Conservation (phyloP, 2,329 filamentous ascomycete genomes). For the Botrytis paeoniae region DNA sequence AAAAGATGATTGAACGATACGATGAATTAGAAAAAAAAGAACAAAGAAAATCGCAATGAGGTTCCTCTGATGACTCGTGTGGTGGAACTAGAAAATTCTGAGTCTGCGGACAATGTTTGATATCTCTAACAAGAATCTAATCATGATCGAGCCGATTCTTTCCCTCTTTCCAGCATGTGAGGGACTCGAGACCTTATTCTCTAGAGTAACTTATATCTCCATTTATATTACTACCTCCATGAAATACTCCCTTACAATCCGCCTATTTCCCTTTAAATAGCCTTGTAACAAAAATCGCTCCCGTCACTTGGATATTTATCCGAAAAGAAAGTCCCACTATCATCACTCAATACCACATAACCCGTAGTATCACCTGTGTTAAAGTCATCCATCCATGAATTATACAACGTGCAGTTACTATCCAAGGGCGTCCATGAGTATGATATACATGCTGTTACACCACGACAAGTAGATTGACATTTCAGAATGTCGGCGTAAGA, state of each 20-base stretch:
- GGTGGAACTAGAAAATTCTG: not conserved
- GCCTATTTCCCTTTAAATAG: not conserved
- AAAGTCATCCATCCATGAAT: slow-evolving; percentile 8
- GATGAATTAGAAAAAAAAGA: not conserved
- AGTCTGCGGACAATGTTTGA: not conserved
- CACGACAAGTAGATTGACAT: not conserved
- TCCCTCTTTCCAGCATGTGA: not conserved
- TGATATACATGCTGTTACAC: slow-evolving; percentile 4
- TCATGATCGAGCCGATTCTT: not conserved
- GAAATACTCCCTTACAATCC: not conserved
- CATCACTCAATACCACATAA: slow-evolving; percentile 1
- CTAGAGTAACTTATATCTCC: not conserved
- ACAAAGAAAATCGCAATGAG: not conserved
- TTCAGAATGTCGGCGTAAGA: not conserved
- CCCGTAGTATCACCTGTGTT: not conserved
- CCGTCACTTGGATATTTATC: slow-evolving; percentile 18
- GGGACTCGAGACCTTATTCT: not conserved
- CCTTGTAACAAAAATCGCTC: slow-evolving; percentile 4
- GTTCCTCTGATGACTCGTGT: not conserved
- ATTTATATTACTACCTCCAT: not conserved
- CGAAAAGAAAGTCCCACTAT: slow-evolving; percentile 8
- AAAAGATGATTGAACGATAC: not conserved
- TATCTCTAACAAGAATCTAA: not conserved
- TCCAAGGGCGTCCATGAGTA: not conserved
- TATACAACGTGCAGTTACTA: not conserved